phyloP scores from a whole-genome alignment of 345 rosid species.

The Ceriops tagal region DNA sequence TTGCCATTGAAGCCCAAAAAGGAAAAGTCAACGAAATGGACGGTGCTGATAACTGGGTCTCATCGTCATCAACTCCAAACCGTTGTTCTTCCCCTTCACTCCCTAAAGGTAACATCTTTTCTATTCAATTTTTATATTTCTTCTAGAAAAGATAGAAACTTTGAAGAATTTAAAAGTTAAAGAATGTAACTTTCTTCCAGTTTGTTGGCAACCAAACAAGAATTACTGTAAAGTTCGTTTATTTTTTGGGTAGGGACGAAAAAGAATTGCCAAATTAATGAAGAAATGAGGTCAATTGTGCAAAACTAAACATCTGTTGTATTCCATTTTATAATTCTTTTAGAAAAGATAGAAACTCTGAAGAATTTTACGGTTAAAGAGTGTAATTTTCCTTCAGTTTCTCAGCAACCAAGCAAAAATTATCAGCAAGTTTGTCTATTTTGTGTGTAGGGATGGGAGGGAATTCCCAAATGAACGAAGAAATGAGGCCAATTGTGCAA shows the following conservation, averaged over 20 bases:
- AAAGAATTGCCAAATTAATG: constrained; percentile 25
- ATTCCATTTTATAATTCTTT: no score
- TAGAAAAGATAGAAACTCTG: no score
- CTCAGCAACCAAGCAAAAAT: no score
- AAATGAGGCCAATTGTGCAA: constrained; percentile 1
- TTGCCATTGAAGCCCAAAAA: no score
- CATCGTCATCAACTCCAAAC: constrained; percentile 9
- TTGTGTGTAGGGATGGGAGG: constrained; percentile 24
- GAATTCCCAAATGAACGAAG: constrained; percentile 14
- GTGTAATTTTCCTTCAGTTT: no score
- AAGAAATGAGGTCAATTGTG: not conserved
- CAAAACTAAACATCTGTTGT: no score
- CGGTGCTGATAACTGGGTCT: constrained; percentile 8
- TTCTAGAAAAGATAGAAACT: no score
- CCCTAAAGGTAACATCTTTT: constrained; percentile 16
- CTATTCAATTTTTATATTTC: no score
- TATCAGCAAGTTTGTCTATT: not conserved
- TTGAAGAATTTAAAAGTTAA: no score
- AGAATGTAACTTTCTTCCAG: no score
- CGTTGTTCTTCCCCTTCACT: constrained; percentile 4
- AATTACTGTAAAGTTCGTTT: not conserved
- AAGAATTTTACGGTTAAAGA: no score
- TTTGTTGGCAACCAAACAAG: no score
- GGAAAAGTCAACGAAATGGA: constrained; percentile 16
- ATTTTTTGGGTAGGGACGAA: constrained; percentile 15